Evolutionary conservation across 2,329 filamentous ascomycete species (phyloP).

Genomic region (Fusarium sp.): DNA sequence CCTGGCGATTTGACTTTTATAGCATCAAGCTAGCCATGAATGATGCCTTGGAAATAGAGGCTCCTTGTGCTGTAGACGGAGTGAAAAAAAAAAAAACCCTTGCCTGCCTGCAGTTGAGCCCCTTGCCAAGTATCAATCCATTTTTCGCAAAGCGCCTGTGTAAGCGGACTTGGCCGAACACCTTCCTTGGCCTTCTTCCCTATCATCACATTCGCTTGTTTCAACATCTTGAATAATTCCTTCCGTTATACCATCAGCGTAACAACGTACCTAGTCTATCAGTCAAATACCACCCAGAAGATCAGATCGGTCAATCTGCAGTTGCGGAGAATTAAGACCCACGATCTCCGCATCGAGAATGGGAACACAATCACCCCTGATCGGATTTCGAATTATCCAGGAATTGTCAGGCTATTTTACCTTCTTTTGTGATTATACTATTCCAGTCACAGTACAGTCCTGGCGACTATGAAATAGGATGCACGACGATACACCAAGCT

Average conservation of each 20-base stretch:
- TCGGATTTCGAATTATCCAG: neutral
- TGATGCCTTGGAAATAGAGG: slow-evolving; percentile 35
- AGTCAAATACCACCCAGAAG: neutral
- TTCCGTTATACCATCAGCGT: neutral
- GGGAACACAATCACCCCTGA: neutral
- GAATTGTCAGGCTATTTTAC: slow-evolving; percentile 23
- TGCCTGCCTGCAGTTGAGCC: slow-evolving; percentile 5
- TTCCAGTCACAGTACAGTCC: neutral
- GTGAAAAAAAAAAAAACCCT: neutral
- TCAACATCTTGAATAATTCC: neutral
- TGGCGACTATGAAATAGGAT: slow-evolving; percentile 20
- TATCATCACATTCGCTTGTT: neutral
- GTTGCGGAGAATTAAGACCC: slow-evolving; percentile 19
- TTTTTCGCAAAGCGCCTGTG: slow-evolving; percentile 12
- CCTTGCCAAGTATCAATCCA: slow-evolving; percentile 8
- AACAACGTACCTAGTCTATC: neutral
- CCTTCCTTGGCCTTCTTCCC: slow-evolving; percentile 18
- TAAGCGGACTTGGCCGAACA: slow-evolving; percentile 27
- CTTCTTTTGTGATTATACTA: slow-evolving; percentile 17
- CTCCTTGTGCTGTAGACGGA: neutral
- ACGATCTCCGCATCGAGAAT: neutral
- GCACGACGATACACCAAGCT: slow-evolving; percentile 6
- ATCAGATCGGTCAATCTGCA: slow-evolving; percentile 5
- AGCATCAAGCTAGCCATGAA: slow-evolving; percentile 14
- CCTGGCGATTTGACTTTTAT: slow-evolving; percentile 11